A percentile compares a stretch with the other conserved stretches of the same genome.
Conservation (phyloP, 768 basidiomycete species). For the Rhodosporidiobolus odoratus region DNA sequence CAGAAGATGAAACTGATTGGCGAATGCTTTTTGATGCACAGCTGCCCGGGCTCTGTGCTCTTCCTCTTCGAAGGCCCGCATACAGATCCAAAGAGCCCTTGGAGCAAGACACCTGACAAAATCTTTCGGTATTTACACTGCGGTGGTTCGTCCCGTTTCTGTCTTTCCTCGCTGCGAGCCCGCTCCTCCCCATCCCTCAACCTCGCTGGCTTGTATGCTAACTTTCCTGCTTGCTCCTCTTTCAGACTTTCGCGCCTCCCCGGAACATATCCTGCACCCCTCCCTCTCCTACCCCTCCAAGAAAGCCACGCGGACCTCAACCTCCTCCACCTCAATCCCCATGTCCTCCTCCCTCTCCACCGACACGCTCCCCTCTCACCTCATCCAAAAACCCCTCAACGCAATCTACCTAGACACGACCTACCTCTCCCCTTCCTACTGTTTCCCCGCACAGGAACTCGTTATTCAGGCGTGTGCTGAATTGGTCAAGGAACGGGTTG, state of each 20-base stretch:
- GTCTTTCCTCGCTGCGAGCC: neutral
- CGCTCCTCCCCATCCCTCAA: neutral
- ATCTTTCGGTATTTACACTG: constrained; percentile 89
- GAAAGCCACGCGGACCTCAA: neutral
- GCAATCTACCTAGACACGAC: constrained; percentile 93
- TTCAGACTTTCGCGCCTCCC: constrained; percentile 72
- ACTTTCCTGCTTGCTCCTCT: no score
- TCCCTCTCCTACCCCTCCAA: constrained; percentile 51
- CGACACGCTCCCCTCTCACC: neutral
- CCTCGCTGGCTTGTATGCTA: constrained; percentile 4
- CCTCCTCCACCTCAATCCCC: neutral
- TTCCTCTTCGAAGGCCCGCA: constrained; percentile 91
- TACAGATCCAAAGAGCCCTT: constrained; percentile 51
- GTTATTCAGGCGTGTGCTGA: constrained; percentile 90
- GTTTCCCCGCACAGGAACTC: constrained; percentile 89
- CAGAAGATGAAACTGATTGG: neutral
- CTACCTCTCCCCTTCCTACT: constrained; percentile 57
- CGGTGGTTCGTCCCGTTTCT: constrained; percentile 53
- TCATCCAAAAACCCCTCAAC: constrained; percentile 70
- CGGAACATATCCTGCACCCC: constrained; percentile 77
- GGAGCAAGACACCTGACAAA: constrained; percentile 30
- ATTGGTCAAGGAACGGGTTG: constrained; percentile 47
- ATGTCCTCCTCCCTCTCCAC: neutral
- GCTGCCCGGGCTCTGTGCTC: constrained; percentile 78
- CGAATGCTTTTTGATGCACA: constrained; percentile 17